Percentiles rank a stretch among this genome's conserved stretches.
Conservation (phyloP, 2,329 filamentous ascomycete species). For the Aphanocladium album region DNA sequence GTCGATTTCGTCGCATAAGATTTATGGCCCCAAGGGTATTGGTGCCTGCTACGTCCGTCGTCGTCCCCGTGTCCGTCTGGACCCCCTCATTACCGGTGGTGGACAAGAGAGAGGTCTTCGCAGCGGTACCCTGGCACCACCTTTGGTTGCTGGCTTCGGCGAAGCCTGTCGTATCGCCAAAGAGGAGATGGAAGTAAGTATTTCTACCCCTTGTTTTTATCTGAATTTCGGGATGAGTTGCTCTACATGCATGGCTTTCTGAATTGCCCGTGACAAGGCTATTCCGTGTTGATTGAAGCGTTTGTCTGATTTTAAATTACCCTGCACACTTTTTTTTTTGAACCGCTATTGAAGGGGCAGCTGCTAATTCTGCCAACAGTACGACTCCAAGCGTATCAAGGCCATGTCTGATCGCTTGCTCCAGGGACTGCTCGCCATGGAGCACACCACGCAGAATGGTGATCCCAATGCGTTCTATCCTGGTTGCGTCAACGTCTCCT, state of each 20-base stretch:
- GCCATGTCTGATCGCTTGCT: constrained; percentile 77
- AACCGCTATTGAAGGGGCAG: background rate
- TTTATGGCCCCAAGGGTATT: constrained; percentile 96
- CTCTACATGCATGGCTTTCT: constrained; percentile 89
- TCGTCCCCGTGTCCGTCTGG: constrained; percentile 85
- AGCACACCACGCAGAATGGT: constrained; percentile 90
- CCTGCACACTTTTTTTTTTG: constrained; percentile 11
- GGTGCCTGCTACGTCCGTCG: constrained; percentile 94
- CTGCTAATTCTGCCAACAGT: constrained; percentile 49
- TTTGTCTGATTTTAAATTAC: constrained; percentile 49
- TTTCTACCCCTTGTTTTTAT: constrained; percentile 16
- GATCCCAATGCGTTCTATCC: constrained; percentile 81
- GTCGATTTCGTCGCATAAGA: constrained; percentile 98
- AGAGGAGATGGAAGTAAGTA: constrained; percentile 82
- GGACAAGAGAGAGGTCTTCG: constrained; percentile 93
- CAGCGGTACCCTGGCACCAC: constrained; percentile 88
- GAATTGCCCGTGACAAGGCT: constrained; percentile 62
- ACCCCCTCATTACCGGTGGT: constrained; percentile 93
- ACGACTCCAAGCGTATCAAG: constrained; percentile 82
- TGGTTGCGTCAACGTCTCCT: constrained; percentile 96
- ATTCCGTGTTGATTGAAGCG: constrained; percentile 59
- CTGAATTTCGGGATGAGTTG: constrained; percentile 64
- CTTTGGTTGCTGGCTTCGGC: constrained; percentile 85
- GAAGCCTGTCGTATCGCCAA: constrained; percentile 91
- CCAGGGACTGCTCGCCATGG: constrained; percentile 77